phyloP scores from a whole-genome alignment of 2,329 filamentous ascomycete genomes.

The Dothideomycetes sp. region DNA sequence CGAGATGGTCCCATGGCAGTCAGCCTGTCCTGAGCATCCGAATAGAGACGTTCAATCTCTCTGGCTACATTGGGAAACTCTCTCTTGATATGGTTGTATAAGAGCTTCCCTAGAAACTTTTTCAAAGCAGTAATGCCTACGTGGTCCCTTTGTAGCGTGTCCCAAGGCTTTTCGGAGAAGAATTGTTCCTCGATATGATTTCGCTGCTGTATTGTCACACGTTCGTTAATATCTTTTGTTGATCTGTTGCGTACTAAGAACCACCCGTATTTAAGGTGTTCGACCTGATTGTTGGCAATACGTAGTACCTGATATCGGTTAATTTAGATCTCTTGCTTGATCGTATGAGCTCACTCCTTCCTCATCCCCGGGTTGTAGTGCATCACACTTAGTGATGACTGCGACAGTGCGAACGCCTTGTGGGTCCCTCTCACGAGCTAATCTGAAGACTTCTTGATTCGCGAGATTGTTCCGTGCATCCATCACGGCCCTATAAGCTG shows the following conservation, averaged over 20 bases:
- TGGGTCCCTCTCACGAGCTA: slow-evolving; percentile 29
- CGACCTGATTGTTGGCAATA: slow-evolving; percentile 19
- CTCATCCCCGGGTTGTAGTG: slow-evolving; percentile 22
- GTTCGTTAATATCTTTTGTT: slow-evolving; percentile 30
- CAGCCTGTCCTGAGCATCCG: neutral
- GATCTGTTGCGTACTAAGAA: slow-evolving; percentile 23
- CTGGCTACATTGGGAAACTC: neutral
- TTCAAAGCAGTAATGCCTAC: neutral
- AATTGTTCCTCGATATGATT: slow-evolving; percentile 23
- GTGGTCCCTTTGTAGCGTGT: neutral
- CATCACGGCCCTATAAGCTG: too few species aligned
- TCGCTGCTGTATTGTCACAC: slow-evolving; percentile 30
- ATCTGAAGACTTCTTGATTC: slow-evolving; percentile 37
- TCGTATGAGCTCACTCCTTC: too few species aligned
- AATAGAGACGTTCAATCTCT: neutral
- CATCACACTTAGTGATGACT: slow-evolving; percentile 30
- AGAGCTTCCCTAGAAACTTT: neutral
- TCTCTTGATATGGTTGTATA: neutral
- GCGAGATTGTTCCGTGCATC: slow-evolving; percentile 36
- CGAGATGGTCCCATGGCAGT: neutral
- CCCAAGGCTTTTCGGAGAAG: neutral
- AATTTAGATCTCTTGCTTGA: too few species aligned
- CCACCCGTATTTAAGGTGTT: slow-evolving; percentile 25
- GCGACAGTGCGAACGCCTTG: slow-evolving; percentile 27
- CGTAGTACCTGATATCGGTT: too few species aligned